Evolutionary conservation across 768 basidiomycete species (phyloP), one percentile per base, ranked within the genome.

Genomic region (Filobasidium floriforme): DNA sequence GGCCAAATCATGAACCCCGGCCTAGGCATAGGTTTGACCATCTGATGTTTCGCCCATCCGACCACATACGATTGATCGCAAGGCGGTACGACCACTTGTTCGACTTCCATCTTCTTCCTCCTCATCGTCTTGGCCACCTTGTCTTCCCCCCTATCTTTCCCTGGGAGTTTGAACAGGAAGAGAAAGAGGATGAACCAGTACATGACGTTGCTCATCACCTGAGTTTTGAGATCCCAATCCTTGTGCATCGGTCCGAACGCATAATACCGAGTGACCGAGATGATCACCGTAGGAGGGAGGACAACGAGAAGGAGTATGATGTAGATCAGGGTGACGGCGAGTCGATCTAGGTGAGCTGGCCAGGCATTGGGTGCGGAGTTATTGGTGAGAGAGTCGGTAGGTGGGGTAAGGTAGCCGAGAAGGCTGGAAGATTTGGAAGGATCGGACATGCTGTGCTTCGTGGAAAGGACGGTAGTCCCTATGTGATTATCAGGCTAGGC

Each of bases 1-100:
- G 73, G 73, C 24, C 37, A 63, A 11, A 74, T 49, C 73, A 70
- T 72, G 41, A 73, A 74, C 10, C 69, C 69, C 2, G 71, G 69
- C n/a, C 67, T 41, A 32, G 14, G 26, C 12, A 69, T 68, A 29
- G 59, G 61, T 52, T 69, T 41, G 1, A 74, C 69, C 0, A 24
- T 54, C 7, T 46, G 22, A 54, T 68, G 70, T 10, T 59, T 60
- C 9, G 62, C 69, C 41, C 73, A 71, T 4, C 72, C 75, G 19
- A 60, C 59, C 22, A 63, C 52, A 43, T 63, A 61, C 1, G 65
- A 64, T 29, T 62, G 40, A 1, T 44, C 44, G 3, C 73, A 69
- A 2, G 71, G 65, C 1, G 51, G 24, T 6, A 76, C n/a, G 10
- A 6, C 41, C 5, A 72, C 62, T 3, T 61, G 57, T 41, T 68